These are phyloP conservation scores for Chrysoporthe cubensis DNA, from an alignment of 2,329 filamentous ascomycete genomes.

Conservation along the genomic window DNA sequence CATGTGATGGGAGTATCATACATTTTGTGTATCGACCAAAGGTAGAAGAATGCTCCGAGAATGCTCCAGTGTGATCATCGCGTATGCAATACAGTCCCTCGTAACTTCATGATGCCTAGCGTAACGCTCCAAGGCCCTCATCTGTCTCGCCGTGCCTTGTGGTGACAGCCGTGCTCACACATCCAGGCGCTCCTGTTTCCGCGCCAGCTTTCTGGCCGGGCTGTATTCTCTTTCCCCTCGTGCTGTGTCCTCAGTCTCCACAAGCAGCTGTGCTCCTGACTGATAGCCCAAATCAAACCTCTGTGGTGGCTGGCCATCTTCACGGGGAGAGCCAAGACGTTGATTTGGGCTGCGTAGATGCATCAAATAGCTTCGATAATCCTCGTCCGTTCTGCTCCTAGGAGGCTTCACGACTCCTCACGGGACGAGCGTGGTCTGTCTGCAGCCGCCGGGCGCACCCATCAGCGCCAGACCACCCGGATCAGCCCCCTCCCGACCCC, in stretches of 20 bases:
- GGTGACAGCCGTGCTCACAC: background rate
- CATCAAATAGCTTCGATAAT: background rate
- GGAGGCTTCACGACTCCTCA: background rate
- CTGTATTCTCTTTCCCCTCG: background rate
- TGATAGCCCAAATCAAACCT: background rate
- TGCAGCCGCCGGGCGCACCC: background rate
- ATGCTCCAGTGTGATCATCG: background rate
- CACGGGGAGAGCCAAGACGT: background rate
- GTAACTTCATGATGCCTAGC: background rate
- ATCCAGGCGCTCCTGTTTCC: background rate
- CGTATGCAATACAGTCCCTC: background rate
- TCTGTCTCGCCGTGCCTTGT: background rate
- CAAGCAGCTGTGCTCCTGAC: background rate
- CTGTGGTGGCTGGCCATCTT: background rate
- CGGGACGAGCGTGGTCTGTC: background rate
- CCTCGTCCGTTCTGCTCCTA: background rate
- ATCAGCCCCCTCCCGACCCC: constrained; percentile 27
- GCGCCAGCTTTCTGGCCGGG: background rate
- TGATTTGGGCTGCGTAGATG: background rate
- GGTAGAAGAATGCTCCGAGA: background rate
- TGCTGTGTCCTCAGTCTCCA: background rate
- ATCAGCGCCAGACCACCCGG: constrained; percentile 27
- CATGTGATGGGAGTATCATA: background rate
- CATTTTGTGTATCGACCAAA: background rate
- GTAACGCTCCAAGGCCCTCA: background rate